A percentile compares a stretch with the other conserved stretches of the same genome.
These are phyloP conservation scores for Liquidambar formosana DNA, from an alignment of 164 flowering plant genomes.

Conservation along the genomic window DNA sequence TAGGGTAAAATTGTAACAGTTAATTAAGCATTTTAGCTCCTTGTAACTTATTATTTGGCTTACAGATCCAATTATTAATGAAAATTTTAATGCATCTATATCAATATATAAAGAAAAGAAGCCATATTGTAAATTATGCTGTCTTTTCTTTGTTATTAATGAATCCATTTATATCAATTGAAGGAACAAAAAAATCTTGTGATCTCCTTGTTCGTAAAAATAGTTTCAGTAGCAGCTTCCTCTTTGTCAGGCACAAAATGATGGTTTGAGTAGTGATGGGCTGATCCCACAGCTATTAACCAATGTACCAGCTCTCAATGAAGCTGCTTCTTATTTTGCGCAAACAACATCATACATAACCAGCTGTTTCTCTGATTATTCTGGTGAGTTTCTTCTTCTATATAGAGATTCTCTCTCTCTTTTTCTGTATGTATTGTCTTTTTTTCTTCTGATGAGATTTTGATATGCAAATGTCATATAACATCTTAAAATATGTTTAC, in stretches of 20 bases:
- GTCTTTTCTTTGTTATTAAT: neutral
- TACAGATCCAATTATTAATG: neutral
- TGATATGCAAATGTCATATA: neutral
- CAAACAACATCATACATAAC: conserved; percentile 76
- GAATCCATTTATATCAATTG: neutral
- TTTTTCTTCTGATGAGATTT: neutral
- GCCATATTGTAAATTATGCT: neutral
- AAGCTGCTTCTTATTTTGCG: conserved; percentile 84
- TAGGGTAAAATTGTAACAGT: neutral
- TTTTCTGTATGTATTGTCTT: neutral
- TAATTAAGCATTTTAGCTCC: neutral
- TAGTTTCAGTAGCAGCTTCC: neutral
- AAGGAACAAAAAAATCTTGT: neutral
- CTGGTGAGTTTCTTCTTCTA: conserved; percentile 44
- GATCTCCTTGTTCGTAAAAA: neutral
- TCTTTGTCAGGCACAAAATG: conserved; percentile 36
- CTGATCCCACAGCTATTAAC: conserved; percentile 69
- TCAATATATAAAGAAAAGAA: too few species aligned
- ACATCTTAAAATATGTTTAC: too few species aligned
- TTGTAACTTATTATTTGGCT: neutral
- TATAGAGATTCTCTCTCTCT: neutral
- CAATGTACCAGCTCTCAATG: conserved; percentile 75
- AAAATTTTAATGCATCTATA: neutral
- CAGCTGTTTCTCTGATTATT: conserved; percentile 62
- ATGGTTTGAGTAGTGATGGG: conserved; percentile 38